Evolutionary conservation across 805 yeast species (phyloP), one percentile per base, ranked within the genome.

Genomic region (Pichia californica): DNA sequence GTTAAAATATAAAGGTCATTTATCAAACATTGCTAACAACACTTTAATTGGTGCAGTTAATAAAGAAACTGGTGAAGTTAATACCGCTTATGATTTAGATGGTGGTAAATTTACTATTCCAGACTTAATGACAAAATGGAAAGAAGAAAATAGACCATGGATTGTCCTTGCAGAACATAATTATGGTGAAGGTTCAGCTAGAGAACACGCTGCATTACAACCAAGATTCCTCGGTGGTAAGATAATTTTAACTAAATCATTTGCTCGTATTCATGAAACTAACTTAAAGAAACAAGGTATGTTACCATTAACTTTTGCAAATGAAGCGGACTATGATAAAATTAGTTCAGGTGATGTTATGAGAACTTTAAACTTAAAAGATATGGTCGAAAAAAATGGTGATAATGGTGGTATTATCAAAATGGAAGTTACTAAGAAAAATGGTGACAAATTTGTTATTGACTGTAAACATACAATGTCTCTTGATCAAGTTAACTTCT

Each of bases 161-260:
- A 75, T 80, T 52, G 97, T 93, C 36, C 83, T 93, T 51, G 98
- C 97, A 43, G 99, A 93, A 65, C 96, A 93, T 63, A 91, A 91
- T 68, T 93, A 91, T 60, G 99, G 99, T 68, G 99, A 91, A 71
- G 99, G 99, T 57, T 89, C 97, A 39, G 97, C 99, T 27, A 85
- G 99, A 76, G 99, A 91, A 66, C 99, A 91, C 59, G 99, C 99
- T 36, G 98, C 98, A 14, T 73, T 93, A 53, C 87, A 93, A 28
- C 99, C 98, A 44, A 77, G 94, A 67, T 93, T 86, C 71, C 74
- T 93, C 36, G 98, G 97, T 48, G 98, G 99, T 50, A 68, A 81
- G 46, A 77, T 88, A 51, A 83, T 91, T 50, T 70, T 91, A 49
- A 95, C 87, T 55, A 91, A 89, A 67, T 89, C 97, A 9, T 91